Conservation (phyloP, 2,329 filamentous ascomycete genomes). For the Ophiosphaerella narmari region DNA sequence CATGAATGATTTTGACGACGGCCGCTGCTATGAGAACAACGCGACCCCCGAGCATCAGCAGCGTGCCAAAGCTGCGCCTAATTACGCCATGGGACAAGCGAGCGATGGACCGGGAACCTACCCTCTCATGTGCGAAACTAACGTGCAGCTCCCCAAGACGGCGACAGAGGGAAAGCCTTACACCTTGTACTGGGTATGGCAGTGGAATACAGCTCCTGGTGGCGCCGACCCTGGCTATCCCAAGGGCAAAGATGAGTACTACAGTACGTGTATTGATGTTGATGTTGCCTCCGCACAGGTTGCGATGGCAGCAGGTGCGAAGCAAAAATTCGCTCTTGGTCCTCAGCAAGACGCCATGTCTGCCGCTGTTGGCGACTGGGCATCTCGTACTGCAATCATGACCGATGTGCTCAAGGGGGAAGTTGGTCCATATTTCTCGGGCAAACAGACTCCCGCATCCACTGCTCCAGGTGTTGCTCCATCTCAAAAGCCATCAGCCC, state of each 20-base stretch:
- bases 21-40: constrained; percentile 84
- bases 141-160: constrained; percentile 74
- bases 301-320: constrained; percentile 19
- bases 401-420: constrained; percentile 34
- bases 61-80: constrained; percentile 63
- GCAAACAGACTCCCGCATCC: constrained; percentile 11
- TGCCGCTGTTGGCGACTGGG: constrained; percentile 46
- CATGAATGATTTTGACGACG: constrained; percentile 84
- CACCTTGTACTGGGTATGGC: constrained; percentile 96
- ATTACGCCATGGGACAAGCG: constrained; percentile 57
- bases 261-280: constrained; percentile 63
- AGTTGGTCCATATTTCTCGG: constrained; percentile 30
- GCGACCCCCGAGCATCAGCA: constrained; percentile 58
- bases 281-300: constrained; percentile 47
- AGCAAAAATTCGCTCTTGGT: constrained; percentile 28
- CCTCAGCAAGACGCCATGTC: constrained; percentile 50
- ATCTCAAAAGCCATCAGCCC: background rate
- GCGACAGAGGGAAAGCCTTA: constrained; percentile 67
- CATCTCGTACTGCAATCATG: constrained; percentile 47
- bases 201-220: constrained; percentile 64
- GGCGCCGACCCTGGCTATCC: constrained; percentile 44
- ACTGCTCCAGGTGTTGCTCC: background rate
- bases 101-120: constrained; percentile 42
- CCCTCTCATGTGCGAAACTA: constrained; percentile 79
- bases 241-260: constrained; percentile 60